phyloP scores from a whole-genome alignment of 2,329 filamentous ascomycete species.

The Pseudocercospora crystallina region DNA sequence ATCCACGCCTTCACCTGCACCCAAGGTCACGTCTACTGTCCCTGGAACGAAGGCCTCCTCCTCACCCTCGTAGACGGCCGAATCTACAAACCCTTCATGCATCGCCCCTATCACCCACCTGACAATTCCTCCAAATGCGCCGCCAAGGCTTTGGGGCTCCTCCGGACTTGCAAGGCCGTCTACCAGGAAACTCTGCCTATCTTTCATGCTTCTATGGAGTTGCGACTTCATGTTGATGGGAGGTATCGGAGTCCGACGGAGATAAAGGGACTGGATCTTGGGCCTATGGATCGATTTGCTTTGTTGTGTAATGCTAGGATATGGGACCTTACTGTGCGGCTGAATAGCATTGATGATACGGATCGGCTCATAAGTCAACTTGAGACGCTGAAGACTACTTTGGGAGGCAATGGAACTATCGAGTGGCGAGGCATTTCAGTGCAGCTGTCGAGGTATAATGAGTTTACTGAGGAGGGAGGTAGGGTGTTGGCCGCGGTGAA shows the following conservation, averaged over 20 bases:
- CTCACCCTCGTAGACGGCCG: constrained; percentile 22
- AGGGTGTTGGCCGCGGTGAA: constrained; percentile 13
- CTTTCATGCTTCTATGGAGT: constrained; percentile 38
- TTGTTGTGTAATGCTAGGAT: constrained; percentile 2
- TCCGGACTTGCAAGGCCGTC: constrained; percentile 42
- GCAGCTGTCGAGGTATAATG: constrained; percentile 15
- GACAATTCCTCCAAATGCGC: constrained; percentile 17
- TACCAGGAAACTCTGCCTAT: constrained; percentile 45
- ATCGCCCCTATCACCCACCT: constrained; percentile 23
- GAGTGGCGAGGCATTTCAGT: constrained; percentile 18
- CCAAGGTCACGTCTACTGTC: constrained; percentile 19
- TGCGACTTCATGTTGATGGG: constrained; percentile 17
- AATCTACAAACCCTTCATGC: constrained; percentile 37
- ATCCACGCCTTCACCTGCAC: constrained; percentile 23
- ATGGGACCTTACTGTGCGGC: constrained; percentile 17
- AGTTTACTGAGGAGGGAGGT: constrained; percentile 10
- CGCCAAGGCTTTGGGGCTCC: constrained; percentile 34
- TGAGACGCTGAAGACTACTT: constrained; percentile 6
- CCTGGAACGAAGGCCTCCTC: constrained; percentile 19
- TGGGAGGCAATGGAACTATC: constrained; percentile 1
- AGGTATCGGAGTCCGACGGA: constrained; percentile 15
- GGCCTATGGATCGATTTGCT: constrained; percentile 9
- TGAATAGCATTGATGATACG: constrained; percentile 16
- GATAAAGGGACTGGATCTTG: constrained; percentile 17
- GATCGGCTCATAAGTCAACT: constrained; percentile 15